phyloP scores from a whole-genome alignment of 2,329 filamentous ascomycete genomes.

The Sporothrix curviconia region DNA sequence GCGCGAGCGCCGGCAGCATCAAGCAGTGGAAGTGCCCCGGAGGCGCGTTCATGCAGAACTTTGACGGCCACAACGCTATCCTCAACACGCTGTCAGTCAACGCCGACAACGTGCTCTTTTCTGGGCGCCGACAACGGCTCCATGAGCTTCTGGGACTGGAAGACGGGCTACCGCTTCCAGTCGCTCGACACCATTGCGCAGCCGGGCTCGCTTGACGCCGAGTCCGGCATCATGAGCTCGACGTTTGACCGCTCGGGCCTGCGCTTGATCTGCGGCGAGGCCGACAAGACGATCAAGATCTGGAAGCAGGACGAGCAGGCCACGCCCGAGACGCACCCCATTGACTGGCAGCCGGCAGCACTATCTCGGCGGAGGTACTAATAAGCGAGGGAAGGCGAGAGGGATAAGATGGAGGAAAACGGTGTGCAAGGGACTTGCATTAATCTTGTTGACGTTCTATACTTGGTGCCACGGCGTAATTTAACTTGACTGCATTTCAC shows the following conservation, averaged over 20 bases:
- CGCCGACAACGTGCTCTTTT: constrained; percentile 91
- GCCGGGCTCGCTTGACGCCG: constrained; percentile 86
- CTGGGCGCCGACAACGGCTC: constrained; percentile 92
- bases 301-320: constrained; percentile 93
- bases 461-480: too few species aligned
- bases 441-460: too few species aligned
- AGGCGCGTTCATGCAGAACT: constrained; percentile 98
- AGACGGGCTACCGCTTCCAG: constrained; percentile 88
- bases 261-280: constrained; percentile 86
- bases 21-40: constrained; percentile 99
- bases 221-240: constrained; percentile 89
- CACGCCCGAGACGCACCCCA: constrained; percentile 81
- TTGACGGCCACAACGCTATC: constrained; percentile 91
- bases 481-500: too few species aligned
- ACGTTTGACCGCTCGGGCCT: constrained; percentile 87
- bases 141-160: constrained; percentile 99
- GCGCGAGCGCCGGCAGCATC: constrained; percentile 83
- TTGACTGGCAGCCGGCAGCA: constrained; percentile 84
- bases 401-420: not conserved
- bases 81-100: constrained; percentile 93
- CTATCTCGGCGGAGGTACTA: constrained; percentile 71
- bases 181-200: constrained; percentile 85
- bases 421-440: not conserved
- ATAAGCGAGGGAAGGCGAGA: constrained; percentile 3
- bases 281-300: constrained; percentile 97